These are phyloP conservation scores for Penicillium cosmopolitanum DNA, from an alignment of 495 filamentous ascomycete genomes.

Conservation along the genomic window DNA sequence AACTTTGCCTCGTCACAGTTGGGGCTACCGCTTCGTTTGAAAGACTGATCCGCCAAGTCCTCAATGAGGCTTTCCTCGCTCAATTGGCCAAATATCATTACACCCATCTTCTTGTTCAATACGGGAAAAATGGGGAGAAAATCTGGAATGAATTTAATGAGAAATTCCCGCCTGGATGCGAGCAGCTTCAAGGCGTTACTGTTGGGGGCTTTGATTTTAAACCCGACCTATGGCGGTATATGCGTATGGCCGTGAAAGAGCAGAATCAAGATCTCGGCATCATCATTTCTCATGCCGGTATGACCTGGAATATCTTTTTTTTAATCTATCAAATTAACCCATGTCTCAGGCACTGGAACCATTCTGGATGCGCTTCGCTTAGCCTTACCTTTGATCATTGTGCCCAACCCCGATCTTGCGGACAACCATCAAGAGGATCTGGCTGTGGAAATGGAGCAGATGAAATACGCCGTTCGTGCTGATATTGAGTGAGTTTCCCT, in stretches of 20 bases:
- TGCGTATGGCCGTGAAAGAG: constrained; percentile 52
- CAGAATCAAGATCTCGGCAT: constrained; percentile 56
- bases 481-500: constrained; percentile 57
- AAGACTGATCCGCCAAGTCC: constrained; percentile 66
- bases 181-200: constrained; percentile 43
- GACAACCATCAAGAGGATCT: constrained; percentile 93
- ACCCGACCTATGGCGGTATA: constrained; percentile 57
- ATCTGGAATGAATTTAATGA: constrained; percentile 46
- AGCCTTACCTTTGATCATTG: constrained; percentile 73
- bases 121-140: constrained; percentile 62
- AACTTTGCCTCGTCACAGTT: constrained; percentile 79
- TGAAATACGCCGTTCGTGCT: constrained; percentile 72
- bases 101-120: constrained; percentile 73
- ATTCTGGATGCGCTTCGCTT: constrained; percentile 78
- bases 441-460: constrained; percentile 67
- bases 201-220: constrained; percentile 71
- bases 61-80: constrained; percentile 61
- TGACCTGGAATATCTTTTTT: neutral
- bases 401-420: constrained; percentile 80
- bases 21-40: constrained; percentile 89
- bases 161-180: constrained; percentile 17
- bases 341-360: constrained; percentile 74
- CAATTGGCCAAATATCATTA: constrained; percentile 59
- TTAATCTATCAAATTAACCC: neutral
- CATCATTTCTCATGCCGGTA: constrained; percentile 91